Evolutionary conservation across 164 flowering plant genomes (phyloP), one percentile per base, ranked within the genome.

Genomic region (Paratinospora sagittata): DNA sequence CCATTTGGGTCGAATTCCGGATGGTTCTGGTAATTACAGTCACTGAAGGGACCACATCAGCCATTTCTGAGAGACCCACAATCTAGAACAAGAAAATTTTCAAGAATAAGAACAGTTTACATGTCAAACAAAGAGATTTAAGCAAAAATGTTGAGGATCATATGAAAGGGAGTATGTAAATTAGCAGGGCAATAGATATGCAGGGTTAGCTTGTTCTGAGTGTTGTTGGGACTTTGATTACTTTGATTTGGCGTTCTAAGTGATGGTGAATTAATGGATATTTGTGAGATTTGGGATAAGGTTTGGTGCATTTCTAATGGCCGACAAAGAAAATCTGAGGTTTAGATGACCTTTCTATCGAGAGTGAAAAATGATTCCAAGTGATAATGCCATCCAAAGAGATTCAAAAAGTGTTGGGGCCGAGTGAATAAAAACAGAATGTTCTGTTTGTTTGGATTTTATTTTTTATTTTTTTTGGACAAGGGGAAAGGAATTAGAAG

Each of bases 31-130:
- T 36, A 2, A 63, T 24, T 0, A 77, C 72, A 19, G 70, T 70
- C 1, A 75, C 77, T 10, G 80, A 21, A 47, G 84, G 68, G 27
- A 81, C 60, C 12, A 81, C 67, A 6, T 84, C 79, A 0, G 88
- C 87, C 87, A 84, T 85, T 43, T 72, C 67, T 41, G 45, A 8
- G 45, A 41, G 9, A 2, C 34, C 52, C 74, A 21, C 37, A 65
- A 70, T 34, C 72, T 62, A 24, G 23, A 66, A 23, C 57, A 63
- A 61, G 5, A 65, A 43, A n/a, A 36, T 9, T 14, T 61, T 27
- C 27, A 1, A 4, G 1, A 58, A 14, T 12, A 8, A 49, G 67
- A 4, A 27, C n/a, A 21, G 1, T 2, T 41, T 41, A 41, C 45
- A 41, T 41, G 45, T 41, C 45, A 8, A 41, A 41, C 45, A 3